Percentiles rank a stretch among this genome's conserved stretches.
phyloP scores from a whole-genome alignment of 768 basidiomycete genomes.

The Collybia sordida region DNA sequence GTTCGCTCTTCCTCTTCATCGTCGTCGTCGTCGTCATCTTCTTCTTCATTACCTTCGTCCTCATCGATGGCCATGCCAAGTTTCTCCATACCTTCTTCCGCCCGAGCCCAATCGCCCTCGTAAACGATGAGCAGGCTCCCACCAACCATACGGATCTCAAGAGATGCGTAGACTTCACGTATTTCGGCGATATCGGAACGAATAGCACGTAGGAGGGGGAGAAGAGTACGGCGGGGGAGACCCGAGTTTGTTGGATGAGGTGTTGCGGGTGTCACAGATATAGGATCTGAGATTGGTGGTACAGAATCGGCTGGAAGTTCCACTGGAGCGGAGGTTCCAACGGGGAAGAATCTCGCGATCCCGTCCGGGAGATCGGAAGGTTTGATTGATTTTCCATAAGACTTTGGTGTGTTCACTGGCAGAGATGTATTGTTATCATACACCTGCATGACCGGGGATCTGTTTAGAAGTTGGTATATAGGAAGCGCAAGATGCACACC shows the following conservation, averaged over 20 bases:
- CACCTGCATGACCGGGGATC: constrained; percentile 45
- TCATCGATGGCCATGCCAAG: constrained; percentile 5
- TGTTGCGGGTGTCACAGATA: not conserved
- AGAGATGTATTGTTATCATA: constrained; percentile 58
- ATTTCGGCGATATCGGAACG: constrained; percentile 54
- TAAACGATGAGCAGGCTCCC: constrained; percentile 84
- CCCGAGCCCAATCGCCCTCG: constrained; percentile 43
- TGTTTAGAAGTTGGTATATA: no score
- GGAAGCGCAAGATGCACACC: constrained; percentile 40
- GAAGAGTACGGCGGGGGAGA: constrained; percentile 52
- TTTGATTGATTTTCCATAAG: constrained; percentile 78
- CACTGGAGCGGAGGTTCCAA: constrained; percentile 20
- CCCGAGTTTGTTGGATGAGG: constrained; percentile 33
- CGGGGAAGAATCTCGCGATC: constrained; percentile 77
- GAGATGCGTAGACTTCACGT: constrained; percentile 40
- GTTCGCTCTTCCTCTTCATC: constrained; percentile 25
- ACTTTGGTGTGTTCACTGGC: constrained; percentile 64
- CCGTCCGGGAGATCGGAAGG: constrained; percentile 72
- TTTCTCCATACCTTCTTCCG: constrained; percentile 10
- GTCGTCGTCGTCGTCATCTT: no score
- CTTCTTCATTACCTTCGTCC: constrained; percentile 26
- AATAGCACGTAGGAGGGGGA: constrained; percentile 58
- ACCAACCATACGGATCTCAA: constrained; percentile 82
- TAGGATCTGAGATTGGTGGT: not conserved
- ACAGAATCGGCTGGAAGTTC: no score